A percentile compares a stretch with the other conserved stretches of the same genome.
These are phyloP conservation scores for Adansonia grandidieri DNA, from an alignment of 441 rosid species.

Conservation along the genomic window DNA sequence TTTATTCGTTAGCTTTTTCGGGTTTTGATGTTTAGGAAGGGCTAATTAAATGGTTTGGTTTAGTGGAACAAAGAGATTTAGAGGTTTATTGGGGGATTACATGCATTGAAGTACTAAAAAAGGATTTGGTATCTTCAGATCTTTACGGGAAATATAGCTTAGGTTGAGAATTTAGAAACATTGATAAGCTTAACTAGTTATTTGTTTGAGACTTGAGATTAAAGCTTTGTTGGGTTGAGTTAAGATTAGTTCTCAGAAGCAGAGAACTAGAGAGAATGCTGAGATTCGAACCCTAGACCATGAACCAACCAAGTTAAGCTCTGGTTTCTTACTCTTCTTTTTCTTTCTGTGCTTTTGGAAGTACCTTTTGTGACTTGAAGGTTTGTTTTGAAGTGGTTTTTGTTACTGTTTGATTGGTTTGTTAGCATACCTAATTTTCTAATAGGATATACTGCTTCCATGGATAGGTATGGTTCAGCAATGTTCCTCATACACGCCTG, in stretches of 20 bases:
- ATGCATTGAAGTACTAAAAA: background rate
- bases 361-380: background rate
- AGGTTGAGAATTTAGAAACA: background rate
- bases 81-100: background rate
- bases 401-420: background rate
- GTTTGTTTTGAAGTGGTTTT: background rate
- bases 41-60: background rate
- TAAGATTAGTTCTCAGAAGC: background rate
- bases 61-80: background rate
- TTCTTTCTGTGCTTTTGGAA: background rate
- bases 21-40: background rate
- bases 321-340: background rate
- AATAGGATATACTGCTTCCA: slow-evolving; percentile 27
- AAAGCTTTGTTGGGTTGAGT: background rate
- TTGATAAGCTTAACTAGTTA: slow-evolving; percentile 5
- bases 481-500: slow-evolving; percentile 85
- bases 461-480: slow-evolving; percentile 80
- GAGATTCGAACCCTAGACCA: too few relatives aligned
- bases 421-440: background rate
- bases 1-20: background rate
- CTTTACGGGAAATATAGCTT: background rate
- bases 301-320: too few relatives aligned
- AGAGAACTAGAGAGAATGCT: background rate
- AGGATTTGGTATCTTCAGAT: background rate
- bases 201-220: background rate